Evolutionary conservation across 805 yeast species (phyloP), one percentile per base, ranked within the genome.

Genomic region (Scheffersomyces stipitis): DNA sequence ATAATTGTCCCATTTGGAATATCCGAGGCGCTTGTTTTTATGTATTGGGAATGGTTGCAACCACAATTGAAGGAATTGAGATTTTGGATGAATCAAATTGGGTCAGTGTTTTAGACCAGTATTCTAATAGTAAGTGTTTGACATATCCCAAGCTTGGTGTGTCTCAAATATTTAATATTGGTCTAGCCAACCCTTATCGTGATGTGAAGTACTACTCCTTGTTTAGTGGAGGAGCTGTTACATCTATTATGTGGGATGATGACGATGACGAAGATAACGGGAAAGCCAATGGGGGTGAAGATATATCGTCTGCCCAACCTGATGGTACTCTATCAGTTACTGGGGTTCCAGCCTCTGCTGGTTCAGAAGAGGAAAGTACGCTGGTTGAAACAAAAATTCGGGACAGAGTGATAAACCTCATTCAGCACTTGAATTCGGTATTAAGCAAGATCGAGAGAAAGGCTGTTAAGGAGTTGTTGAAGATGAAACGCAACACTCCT

Each of bases 31-130:
- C 87, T 1, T 85, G 95, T 8, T 86, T 84, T 48, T 86, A 76
- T 48, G 85, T 79, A 0, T 61, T 91, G 23, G 96, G 96, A 0
- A 68, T 86, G 45, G 68, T 89, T 17, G 70, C 93, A 0, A 71
- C 72, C 15, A 86, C 95, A 0, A 66, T 64, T 12, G 88, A 86
- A 51, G 98, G 98, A 0, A 72, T 81, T 15, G 97, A 90, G 53
- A 78, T 89, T 12, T 64, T 90, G 38, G 96, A 87, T 52, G 96
- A 88, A 48, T 66, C 75, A 36, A 81, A 81, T 1, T 91, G 97
- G 97, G 39, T 44, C 3, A 43, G 40, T 12, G 43, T 41, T 6
- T 32, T 32, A 20, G 44, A 45, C 28, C 23, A 39, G n/a, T 43
- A 45, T 15, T 22, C 37, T 15, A 34, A 27, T 7, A 42, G 47